phyloP scores from a whole-genome alignment of 371 early-diverging fungal genomes.

The Mucor lusitanicus region DNA sequence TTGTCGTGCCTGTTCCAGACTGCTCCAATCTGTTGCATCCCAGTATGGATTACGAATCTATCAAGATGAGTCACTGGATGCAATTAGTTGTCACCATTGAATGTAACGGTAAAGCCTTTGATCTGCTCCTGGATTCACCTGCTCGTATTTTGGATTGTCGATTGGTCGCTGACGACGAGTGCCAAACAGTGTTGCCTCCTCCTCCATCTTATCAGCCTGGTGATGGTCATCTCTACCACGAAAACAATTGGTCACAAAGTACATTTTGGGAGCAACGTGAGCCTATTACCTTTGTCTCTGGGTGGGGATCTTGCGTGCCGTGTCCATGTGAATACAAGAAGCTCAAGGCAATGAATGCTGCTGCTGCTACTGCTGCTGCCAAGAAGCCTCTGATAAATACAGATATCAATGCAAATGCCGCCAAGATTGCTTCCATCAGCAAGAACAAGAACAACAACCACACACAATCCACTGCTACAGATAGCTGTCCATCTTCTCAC shows the following conservation, averaged over 20 bases:
- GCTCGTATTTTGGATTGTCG: conserved; percentile 44
- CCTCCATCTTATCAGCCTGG: conserved; percentile 75
- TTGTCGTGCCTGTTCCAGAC: conserved; percentile 40
- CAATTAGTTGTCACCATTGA: conserved; percentile 26
- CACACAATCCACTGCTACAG: not conserved
- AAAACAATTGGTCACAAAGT: conserved; percentile 6
- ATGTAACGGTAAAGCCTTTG: conserved; percentile 27
- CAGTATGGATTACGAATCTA: conserved; percentile 27
- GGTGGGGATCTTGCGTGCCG: conserved; percentile 35
- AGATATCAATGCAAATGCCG: not conserved
- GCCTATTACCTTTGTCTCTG: conserved; percentile 28
- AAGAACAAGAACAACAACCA: not conserved
- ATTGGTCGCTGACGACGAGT: conserved; percentile 48
- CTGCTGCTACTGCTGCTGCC: no score
- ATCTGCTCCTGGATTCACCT: conserved; percentile 32
- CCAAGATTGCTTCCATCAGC: not conserved
- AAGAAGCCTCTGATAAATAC: not conserved
- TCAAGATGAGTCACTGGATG: conserved; percentile 40
- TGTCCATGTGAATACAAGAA: conserved; percentile 39
- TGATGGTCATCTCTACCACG: conserved; percentile 33
- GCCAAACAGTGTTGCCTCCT: conserved; percentile 83
- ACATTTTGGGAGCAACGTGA: conserved; percentile 43
- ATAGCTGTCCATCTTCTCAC: conserved; percentile 3
- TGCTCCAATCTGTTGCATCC: conserved; percentile 35
- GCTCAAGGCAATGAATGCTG: not conserved